Evolutionary conservation across 257 asterid species (phyloP).

Genomic region (Jacaranda copaia): DNA sequence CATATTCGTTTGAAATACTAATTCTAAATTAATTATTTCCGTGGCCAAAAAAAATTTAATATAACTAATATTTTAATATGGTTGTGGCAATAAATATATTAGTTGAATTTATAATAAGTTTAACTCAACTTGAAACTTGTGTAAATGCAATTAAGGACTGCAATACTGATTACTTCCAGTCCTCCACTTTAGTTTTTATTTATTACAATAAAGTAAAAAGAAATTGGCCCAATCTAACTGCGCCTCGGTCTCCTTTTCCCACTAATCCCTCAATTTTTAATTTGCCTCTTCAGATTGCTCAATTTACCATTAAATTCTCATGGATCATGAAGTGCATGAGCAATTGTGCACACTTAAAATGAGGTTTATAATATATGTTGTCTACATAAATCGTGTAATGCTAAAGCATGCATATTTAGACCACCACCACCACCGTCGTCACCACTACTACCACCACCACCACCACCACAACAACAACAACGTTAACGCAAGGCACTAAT

Average conservation of each 20-base stretch:
- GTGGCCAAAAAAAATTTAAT: too few species aligned
- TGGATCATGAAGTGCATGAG: conserved; percentile 23
- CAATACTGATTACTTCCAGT: neutral
- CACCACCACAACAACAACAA: too few species aligned
- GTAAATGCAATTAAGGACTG: neutral
- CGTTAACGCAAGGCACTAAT: too few species aligned
- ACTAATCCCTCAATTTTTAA: conserved; percentile 16
- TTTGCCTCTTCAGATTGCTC: conserved; percentile 5
- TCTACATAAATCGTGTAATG: too few species aligned
- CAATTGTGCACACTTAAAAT: conserved; percentile 3
- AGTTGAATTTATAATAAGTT: neutral
- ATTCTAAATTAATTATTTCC: neutral
- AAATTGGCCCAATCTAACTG: conserved; percentile 35
- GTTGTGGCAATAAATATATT: neutral
- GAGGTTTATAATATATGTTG: neutral
- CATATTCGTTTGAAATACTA: too few species aligned
- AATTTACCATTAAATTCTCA: neutral
- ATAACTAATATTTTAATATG: too few species aligned
- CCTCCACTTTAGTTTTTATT: neutral
- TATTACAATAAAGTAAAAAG: neutral
- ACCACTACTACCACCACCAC: too few species aligned
- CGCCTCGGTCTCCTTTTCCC: conserved; percentile 41
- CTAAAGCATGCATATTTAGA: too few species aligned
- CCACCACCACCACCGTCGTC: too few species aligned
- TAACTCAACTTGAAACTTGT: neutral